These are phyloP conservation scores for Alternaria incomplexa DNA, from an alignment of 2,329 filamentous ascomycete species.

Conservation along the genomic window DNA sequence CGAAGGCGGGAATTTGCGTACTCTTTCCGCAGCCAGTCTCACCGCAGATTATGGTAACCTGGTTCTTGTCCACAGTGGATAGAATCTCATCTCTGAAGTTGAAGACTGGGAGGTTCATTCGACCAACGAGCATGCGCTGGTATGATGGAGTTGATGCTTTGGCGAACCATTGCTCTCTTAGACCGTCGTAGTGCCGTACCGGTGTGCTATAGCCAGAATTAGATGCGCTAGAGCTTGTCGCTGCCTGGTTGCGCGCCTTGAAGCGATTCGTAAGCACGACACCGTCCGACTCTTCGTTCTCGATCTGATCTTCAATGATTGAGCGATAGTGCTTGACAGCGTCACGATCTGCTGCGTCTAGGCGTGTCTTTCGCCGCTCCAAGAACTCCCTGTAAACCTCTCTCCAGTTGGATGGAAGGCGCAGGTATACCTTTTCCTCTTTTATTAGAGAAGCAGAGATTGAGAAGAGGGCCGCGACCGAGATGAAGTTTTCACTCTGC, in stretches of 20 bases:
- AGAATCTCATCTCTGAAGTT: conserved; percentile 80
- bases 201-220: conserved; percentile 42
- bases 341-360: conserved; percentile 73
- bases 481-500: conserved; percentile 87
- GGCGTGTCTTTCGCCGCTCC: conserved; percentile 70
- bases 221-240: conserved; percentile 30
- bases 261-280: conserved; percentile 80
- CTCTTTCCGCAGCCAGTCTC: conserved; percentile 98
- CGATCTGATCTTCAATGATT: conserved; percentile 71
- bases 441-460: conserved; percentile 78
- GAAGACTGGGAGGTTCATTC: conserved; percentile 89
- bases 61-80: conserved; percentile 75
- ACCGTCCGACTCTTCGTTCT: conserved; percentile 58
- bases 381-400: conserved; percentile 84
- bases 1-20: conserved; percentile 93
- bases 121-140: conserved; percentile 77
- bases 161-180: conserved; percentile 59
- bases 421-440: conserved; percentile 83
- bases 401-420: conserved; percentile 80
- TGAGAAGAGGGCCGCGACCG: conserved; percentile 81
- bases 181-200: conserved; percentile 44
- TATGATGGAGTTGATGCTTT: conserved; percentile 64
- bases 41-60: conserved; percentile 91
- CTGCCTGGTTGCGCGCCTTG: conserved; percentile 53
- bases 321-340: conserved; percentile 71